Evolutionary conservation across 805 yeast species (phyloP).

Genomic region (Saccharomycopsis oosterbeekiorum): DNA sequence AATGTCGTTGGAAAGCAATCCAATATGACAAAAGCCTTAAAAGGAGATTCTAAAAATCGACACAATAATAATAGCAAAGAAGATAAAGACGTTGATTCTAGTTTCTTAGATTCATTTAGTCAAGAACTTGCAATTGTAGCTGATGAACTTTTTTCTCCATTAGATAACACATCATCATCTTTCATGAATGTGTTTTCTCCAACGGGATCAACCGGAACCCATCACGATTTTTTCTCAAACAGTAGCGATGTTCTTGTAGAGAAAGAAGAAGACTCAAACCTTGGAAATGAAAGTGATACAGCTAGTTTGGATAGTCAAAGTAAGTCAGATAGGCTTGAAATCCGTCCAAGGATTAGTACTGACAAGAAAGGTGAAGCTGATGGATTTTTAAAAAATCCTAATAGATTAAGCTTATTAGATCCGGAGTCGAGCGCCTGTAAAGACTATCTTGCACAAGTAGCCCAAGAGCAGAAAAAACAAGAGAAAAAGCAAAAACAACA

Average conservation of each 20-base stretch:
- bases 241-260: background rate
- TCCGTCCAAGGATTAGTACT: background rate
- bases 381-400: background rate
- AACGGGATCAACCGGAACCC: background rate
- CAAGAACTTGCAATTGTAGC: background rate
- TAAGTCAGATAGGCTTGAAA: background rate
- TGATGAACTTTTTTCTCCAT: background rate
- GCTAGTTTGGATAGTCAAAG: background rate
- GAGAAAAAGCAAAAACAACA: background rate
- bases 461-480: background rate
- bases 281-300: background rate
- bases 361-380: background rate
- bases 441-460: background rate
- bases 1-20: background rate
- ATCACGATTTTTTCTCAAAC: background rate
- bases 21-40: background rate
- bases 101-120: background rate
- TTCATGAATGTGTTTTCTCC: background rate
- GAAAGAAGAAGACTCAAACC: background rate
- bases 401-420: background rate
- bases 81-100: background rate
- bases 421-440: background rate
- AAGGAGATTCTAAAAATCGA: background rate
- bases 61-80: background rate
- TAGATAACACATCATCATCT: background rate